Evolutionary conservation across 139 green algal species (phyloP).

Genomic region (Pleodorina starrii): DNA sequence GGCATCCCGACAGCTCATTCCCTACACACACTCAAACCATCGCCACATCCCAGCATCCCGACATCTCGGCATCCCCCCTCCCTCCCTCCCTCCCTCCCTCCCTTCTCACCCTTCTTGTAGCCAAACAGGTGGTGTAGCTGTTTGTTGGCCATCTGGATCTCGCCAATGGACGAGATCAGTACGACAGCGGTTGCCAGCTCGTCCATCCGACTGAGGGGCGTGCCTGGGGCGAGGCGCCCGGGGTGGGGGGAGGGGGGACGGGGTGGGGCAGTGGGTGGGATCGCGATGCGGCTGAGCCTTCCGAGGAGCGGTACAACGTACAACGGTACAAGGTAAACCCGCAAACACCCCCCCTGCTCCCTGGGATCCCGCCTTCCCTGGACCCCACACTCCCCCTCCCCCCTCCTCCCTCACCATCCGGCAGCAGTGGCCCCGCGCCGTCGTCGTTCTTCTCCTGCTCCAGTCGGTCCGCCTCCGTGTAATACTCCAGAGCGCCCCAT

Average conservation of each 20-base stretch:
- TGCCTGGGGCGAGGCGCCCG: too few relatives aligned
- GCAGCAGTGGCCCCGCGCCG: constrained; percentile 17
- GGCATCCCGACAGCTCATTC: too few relatives aligned
- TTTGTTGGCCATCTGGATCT: constrained; percentile 47
- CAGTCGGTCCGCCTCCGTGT: constrained; percentile 19
- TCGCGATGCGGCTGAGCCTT: too few relatives aligned
- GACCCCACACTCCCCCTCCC: too few relatives aligned
- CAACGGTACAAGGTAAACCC: too few relatives aligned
- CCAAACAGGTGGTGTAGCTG: constrained; percentile 16
- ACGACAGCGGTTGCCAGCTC: constrained; percentile 15
- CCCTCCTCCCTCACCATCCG: constrained; percentile 30
- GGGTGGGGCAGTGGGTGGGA: too few relatives aligned
- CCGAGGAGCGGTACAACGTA: too few relatives aligned
- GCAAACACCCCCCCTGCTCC: too few relatives aligned
- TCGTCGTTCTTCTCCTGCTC: constrained; percentile 25
- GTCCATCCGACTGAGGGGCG: constrained; percentile 37
- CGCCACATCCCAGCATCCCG: not conserved
- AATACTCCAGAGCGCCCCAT: constrained; percentile 50
- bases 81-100: not conserved
- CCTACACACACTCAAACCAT: too few relatives aligned
- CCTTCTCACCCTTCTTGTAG: constrained; percentile 14
- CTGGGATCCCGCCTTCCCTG: too few relatives aligned
- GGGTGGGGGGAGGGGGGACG: too few relatives aligned
- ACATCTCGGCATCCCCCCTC: not conserved
- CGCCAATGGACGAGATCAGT: not conserved